phyloP scores from a whole-genome alignment of 495 filamentous ascomycete genomes.

The Penicillium arizonense region DNA sequence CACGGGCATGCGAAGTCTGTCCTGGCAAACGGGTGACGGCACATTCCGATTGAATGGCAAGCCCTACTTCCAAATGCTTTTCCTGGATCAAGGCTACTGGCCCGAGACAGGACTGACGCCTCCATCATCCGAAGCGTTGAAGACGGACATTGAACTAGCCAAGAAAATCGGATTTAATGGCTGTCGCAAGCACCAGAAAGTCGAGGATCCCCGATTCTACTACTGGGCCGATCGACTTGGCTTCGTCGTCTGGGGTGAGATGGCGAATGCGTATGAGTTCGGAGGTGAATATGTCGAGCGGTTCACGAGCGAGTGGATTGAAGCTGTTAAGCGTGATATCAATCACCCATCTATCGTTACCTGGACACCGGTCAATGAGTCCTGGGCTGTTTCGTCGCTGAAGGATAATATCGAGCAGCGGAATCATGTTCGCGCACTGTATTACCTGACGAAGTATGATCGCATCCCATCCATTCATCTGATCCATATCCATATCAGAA shows the following conservation, averaged over 20 bases:
- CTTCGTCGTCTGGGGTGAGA: conserved; percentile 41
- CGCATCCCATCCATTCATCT: not conserved
- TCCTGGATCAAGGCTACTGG: conserved; percentile 42
- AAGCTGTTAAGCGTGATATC: conserved; percentile 55
- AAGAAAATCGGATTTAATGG: conserved; percentile 35
- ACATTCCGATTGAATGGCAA: conserved; percentile 39
- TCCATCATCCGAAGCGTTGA: conserved; percentile 31
- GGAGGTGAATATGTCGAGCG: conserved; percentile 49
- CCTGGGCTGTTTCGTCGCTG: conserved; percentile 56
- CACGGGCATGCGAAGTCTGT: conserved; percentile 35
- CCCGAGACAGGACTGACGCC: conserved; percentile 38
- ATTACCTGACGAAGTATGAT: conserved; percentile 57
- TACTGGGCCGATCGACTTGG: conserved; percentile 44
- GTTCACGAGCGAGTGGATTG: conserved; percentile 55
- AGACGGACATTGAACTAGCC: conserved; percentile 31
- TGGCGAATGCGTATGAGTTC: conserved; percentile 49
- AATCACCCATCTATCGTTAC: conserved; percentile 60
- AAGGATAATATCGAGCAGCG: conserved; percentile 52
- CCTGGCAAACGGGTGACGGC: conserved; percentile 34
- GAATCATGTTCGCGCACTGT: conserved; percentile 56
- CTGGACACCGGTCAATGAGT: conserved; percentile 63
- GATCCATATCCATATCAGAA: not conserved
- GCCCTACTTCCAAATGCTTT: conserved; percentile 37
- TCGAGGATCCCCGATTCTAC: conserved; percentile 36
- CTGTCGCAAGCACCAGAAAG: conserved; percentile 43